Evolutionary conservation across 495 filamentous ascomycete species (phyloP), one percentile per base, ranked within the genome.

Genomic region (Trichoderma gamsii): DNA sequence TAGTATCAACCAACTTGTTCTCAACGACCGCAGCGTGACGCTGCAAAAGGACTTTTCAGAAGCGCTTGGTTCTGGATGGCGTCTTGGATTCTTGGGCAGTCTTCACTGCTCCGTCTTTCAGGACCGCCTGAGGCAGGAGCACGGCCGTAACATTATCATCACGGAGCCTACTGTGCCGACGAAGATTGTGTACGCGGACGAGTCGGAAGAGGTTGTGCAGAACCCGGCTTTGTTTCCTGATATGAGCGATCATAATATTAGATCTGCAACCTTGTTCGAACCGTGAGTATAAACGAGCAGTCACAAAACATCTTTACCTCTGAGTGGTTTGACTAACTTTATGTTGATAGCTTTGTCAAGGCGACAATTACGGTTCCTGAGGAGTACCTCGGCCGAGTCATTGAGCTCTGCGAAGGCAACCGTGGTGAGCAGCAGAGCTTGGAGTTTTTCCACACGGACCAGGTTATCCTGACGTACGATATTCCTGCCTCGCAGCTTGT

Each of bases 81-180:
- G 95, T 46, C 79, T 99, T 44, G 95, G 95, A 0, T 99, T 99
- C 73, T 76, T 98, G n/a, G 95, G 95, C 1, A 97, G 93, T 15
- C 83, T 99, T 43, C 95, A 99, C 76, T 97, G 95, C 77, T 97
- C 93, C 41, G 95, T 99, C 4, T 99, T 99, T 72, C 93, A 99
- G 78, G 95, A 99, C 77, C 89, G 95, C n/a, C 80, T 99, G 41
- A 86, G 92, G 21, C 92, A 97, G 74, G 95, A 99, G 76, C 93
- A 98, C 73, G 95, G 93, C 16, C 92, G 91, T 13, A 92, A 87
- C 72, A 93, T 99, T 77, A 97, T 98, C 77, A 97, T 99, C 74
- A 99, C 95, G 3, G 93, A 96, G 18, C 95, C 95, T 2, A 91
- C 92, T 2, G 95, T 98, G 7, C 93, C 96, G 5, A 93, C 93